Conservation (phyloP, 176 grass and related monocot species). For the Bonia amplexicaulis region DNA sequence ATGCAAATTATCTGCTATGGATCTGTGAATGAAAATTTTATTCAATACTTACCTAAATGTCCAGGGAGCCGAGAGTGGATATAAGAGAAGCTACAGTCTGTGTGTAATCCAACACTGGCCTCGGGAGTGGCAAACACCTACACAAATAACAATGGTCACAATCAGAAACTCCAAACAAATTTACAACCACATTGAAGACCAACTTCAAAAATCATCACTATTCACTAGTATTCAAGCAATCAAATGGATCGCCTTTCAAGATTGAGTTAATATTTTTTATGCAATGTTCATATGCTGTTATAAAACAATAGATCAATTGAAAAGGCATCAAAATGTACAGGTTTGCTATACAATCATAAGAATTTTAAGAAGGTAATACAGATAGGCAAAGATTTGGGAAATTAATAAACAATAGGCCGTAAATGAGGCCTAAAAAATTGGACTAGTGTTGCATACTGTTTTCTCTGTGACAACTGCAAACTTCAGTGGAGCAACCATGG, state of each 20-base stretch:
- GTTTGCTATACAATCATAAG: background rate
- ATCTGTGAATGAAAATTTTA: background rate
- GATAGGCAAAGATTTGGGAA: background rate
- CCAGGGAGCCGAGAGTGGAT: conserved; percentile 84
- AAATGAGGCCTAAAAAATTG: background rate
- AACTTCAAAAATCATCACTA: too few relatives aligned
- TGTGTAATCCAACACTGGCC: conserved; percentile 84
- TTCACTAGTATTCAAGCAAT: background rate
- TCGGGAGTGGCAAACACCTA: conserved; percentile 86
- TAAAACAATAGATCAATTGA: background rate
- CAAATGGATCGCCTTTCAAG: background rate
- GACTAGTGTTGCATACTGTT: conserved; percentile 41
- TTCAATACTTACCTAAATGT: conserved; percentile 58
- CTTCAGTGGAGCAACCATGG: conserved; percentile 68
- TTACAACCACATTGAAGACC: background rate
- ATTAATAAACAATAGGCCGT: background rate
- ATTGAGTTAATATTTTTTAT: background rate
- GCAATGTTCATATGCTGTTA: background rate
- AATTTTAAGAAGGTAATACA: background rate
- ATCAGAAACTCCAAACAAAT: background rate
- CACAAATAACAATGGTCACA: background rate
- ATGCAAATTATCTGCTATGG: background rate
- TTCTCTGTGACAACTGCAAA: conserved; percentile 83
- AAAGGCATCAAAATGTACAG: background rate
- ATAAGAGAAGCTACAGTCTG: conserved; percentile 93